Percentiles rank a stretch among this genome's conserved stretches.
Evolutionary conservation across 2,329 filamentous ascomycete species (phyloP).

Genomic region (Lithohypha guttulata): DNA sequence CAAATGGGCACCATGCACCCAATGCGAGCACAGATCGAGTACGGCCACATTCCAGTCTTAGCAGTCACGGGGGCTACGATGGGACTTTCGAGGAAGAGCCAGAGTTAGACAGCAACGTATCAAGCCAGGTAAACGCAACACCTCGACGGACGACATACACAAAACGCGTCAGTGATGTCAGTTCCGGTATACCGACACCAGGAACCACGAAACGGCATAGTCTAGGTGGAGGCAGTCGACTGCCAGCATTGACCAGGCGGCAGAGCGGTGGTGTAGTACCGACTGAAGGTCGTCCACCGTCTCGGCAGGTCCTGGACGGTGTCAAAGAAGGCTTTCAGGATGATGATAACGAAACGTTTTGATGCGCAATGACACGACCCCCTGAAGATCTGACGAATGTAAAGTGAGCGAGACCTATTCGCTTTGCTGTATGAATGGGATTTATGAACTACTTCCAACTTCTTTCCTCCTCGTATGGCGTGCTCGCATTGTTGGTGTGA

Average conservation of each 20-base stretch:
- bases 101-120: not conserved
- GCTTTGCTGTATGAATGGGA: conserved; percentile 8
- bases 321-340: conserved; percentile 14
- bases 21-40: conserved; percentile 23
- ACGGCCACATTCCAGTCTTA: conserved; percentile 21
- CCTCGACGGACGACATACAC: conserved; percentile 27
- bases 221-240: conserved; percentile 10
- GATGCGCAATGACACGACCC: conserved; percentile 7
- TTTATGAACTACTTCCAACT: not conserved
- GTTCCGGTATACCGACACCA: conserved; percentile 21
- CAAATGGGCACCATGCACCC: conserved; percentile 15
- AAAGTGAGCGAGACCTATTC: not conserved
- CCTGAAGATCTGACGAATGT: conserved; percentile 1
- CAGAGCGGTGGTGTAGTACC: conserved; percentile 10
- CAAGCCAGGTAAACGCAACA: conserved; percentile 11
- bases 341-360: conserved; percentile 21
- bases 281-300: conserved; percentile 15
- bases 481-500: no score
- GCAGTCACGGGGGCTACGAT: conserved; percentile 18
- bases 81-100: conserved; percentile 19
- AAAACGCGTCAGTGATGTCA: conserved; percentile 34
- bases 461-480: no score
- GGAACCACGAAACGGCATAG: conserved; percentile 15
- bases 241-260: conserved; percentile 11
- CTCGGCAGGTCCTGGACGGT: conserved; percentile 14